Evolutionary conservation across 2,329 filamentous ascomycete genomes (phyloP), one percentile per base, ranked within the genome.

Genomic region (Aspergillus sp.): DNA sequence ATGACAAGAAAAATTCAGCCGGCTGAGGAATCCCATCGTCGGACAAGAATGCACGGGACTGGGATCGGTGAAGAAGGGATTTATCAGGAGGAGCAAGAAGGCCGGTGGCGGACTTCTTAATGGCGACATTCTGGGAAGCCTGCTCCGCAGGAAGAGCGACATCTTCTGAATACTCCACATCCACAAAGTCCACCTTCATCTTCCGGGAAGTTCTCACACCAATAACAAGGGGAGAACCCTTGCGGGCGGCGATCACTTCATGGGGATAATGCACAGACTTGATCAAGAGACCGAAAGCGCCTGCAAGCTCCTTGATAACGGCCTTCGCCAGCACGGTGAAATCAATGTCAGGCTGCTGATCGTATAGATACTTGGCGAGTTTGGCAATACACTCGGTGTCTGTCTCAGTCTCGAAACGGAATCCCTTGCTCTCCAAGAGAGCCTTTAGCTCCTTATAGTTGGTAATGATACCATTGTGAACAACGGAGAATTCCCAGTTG

Each of bases 161-260:
- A 72, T 97, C 92, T 74, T 97, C 93, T 55, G 90, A 91, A 79
- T 94, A 98, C 83, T 99, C 95, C 65, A 99, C 95, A 78, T 99
- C 95, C 77, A 99, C 95, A 75, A 99, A 99, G 83, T 99, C 95
- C 66, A 99, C 95, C 90, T 98, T 99, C 95, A 99, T 98, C 84
- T 96, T 96, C 85, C 91, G 96, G 81, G 93, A 87, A 60, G 95
- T 98, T 83, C 93, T 91, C 77, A 99, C 95, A 82, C 95, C 95
- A 72, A 99, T 92, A 67, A 99, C 95, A 64, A 99, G 87, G 48
- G 95, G 95, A 65, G 95, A 99, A 82, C 95, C 95, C 87, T 99
- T 99, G 73, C 95, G 92, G 77, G 95, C 95, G 59, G 95, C 95
- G 80, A 99, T 92, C 66, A 98, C 91, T 84, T 99, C 95, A 77